phyloP scores from a whole-genome alignment of 2,329 filamentous ascomycete genomes.

The Macrophomina tecta region DNA sequence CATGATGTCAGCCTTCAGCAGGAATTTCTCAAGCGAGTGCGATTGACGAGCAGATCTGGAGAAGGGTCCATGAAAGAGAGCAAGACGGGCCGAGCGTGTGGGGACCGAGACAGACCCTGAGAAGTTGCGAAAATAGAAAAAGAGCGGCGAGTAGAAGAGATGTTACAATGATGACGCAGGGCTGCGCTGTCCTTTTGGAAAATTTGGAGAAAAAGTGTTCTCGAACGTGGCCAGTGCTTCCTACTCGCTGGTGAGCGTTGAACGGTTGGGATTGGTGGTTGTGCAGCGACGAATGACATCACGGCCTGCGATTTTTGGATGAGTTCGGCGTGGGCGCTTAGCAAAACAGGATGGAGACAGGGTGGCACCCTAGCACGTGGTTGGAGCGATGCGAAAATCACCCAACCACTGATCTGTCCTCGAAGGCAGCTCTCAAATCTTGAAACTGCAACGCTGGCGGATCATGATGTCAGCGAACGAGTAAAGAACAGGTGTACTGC shows the following conservation, averaged over 20 bases:
- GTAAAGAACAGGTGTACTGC: not conserved
- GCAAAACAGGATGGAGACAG: not conserved
- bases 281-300: slow-evolving; percentile 18
- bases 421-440: slow-evolving; percentile 2
- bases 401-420: slow-evolving; percentile 4
- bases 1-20: slow-evolving; percentile 5
- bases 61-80: not conserved
- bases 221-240: slow-evolving; percentile 8
- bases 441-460: not conserved
- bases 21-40: not conserved
- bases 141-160: not conserved
- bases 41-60: not conserved
- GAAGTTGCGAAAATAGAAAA: slow-evolving; percentile 4
- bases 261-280: slow-evolving; percentile 2
- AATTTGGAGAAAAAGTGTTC: not conserved
- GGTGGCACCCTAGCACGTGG: slow-evolving; percentile 13
- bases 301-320: not conserved
- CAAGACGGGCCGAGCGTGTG: not conserved
- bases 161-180: slow-evolving; percentile 9
- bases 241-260: slow-evolving; percentile 2
- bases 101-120: slow-evolving; percentile 4
- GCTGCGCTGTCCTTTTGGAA: slow-evolving; percentile 9
- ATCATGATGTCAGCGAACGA: slow-evolving; percentile 18
- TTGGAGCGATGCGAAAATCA: slow-evolving; percentile 12
- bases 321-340: slow-evolving; percentile 20